A percentile compares a stretch with the other conserved stretches of the same genome.
These are phyloP conservation scores for Schwanniomyces yamadae DNA, from an alignment of 805 yeast genomes.

Conservation along the genomic window DNA sequence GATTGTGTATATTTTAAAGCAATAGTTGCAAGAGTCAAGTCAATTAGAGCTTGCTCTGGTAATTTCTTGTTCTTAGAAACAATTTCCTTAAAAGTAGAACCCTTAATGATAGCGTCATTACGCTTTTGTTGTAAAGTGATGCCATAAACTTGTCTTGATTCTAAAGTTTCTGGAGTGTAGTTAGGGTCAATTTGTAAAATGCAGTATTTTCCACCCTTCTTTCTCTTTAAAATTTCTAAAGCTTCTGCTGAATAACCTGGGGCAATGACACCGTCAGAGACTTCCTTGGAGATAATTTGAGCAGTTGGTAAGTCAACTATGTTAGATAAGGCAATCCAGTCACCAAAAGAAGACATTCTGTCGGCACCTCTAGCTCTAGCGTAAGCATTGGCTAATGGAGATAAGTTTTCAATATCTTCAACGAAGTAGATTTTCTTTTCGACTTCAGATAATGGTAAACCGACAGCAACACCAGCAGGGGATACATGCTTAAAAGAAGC, in stretches of 20 bases:
- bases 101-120: conserved; percentile 94
- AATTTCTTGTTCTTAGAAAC: conserved; percentile 83
- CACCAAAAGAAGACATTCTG: conserved; percentile 99
- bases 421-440: conserved; percentile 97
- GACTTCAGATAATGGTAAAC: conserved; percentile 83
- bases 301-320: conserved; percentile 97
- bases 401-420: conserved; percentile 87
- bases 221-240: conserved; percentile 78
- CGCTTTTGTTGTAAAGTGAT: conserved; percentile 94
- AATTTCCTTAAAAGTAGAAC: conserved; percentile 86
- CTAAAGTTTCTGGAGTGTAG: conserved; percentile 75
- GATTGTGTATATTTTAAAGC: conserved; percentile 97
- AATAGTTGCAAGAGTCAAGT: conserved; percentile 94
- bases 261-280: conserved; percentile 97
- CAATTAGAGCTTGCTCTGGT: conserved; percentile 89
- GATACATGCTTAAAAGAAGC: conserved; percentile 98
- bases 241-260: conserved; percentile 96
- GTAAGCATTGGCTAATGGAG: conserved; percentile 96
- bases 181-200: conserved; percentile 94
- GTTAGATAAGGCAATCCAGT: conserved; percentile 95
- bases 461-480: conserved; percentile 99
- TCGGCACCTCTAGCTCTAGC: conserved; percentile 99
- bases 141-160: conserved; percentile 95
- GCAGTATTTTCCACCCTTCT: conserved; percentile 97
- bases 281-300: conserved; percentile 94